These are phyloP conservation scores for Betula pendula DNA, from an alignment of 306 rosid genomes.

Conservation along the genomic window DNA sequence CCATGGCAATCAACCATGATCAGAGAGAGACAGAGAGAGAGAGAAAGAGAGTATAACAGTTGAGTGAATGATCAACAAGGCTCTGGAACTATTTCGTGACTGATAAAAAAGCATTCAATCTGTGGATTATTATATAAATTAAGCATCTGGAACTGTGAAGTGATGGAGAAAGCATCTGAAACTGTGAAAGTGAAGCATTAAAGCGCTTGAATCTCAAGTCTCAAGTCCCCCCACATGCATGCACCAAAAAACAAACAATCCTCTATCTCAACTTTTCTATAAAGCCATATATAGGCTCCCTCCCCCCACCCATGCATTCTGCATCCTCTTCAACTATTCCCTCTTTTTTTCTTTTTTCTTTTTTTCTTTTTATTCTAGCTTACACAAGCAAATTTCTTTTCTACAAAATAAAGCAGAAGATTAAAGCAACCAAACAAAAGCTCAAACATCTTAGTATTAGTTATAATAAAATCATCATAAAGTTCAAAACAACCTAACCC, in stretches of 20 bases:
- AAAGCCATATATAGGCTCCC: conserved; percentile 12
- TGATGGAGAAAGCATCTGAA: conserved; percentile 12
- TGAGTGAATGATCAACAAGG: background rate
- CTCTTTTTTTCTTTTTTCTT: background rate
- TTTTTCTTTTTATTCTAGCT: background rate
- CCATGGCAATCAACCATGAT: background rate
- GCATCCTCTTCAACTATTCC: conserved; percentile 5
- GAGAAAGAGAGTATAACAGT: no score
- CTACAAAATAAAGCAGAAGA: background rate
- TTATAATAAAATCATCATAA: conserved; percentile 18
- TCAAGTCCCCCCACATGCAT: conserved; percentile 40
- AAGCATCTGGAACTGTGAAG: conserved; percentile 20
- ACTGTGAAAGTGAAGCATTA: background rate
- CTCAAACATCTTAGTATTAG: conserved; percentile 15
- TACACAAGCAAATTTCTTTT: background rate
- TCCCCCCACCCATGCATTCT: conserved; percentile 31
- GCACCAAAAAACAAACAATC: conserved; percentile 30
- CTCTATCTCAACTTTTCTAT: conserved; percentile 42
- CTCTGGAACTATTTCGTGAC: background rate
- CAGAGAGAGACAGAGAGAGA: no score
- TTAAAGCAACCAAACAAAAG: background rate
- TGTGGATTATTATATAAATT: background rate
- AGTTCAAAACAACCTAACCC: conserved; percentile 30
- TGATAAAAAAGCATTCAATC: conserved; percentile 5
- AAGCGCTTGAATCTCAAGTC: conserved; percentile 36